Percentiles rank a stretch among this genome's conserved stretches.
These are phyloP conservation scores for Phylloporus sp. DNA, from an alignment of 768 basidiomycete genomes.

Conservation along the genomic window DNA sequence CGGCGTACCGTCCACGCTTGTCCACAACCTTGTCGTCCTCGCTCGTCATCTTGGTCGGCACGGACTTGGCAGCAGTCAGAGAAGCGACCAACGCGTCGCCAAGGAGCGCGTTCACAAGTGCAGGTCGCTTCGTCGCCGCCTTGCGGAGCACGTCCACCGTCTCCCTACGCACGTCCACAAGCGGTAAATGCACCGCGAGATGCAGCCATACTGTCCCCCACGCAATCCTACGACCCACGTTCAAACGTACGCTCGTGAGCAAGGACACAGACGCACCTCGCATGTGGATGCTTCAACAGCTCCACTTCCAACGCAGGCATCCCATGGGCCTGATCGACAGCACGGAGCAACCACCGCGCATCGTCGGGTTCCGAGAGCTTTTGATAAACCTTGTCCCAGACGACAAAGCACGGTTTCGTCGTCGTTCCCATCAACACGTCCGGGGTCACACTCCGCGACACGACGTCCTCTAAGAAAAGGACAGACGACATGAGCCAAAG, in stretches of 20 bases:
- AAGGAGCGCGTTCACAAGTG: conserved; percentile 48
- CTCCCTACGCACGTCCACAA: conserved; percentile 48
- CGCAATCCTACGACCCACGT: conserved; percentile 40
- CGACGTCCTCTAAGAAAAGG: conserved; percentile 36
- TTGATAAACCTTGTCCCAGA: conserved; percentile 85
- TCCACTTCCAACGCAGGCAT: conserved; percentile 45
- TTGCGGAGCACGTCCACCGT: conserved; percentile 40
- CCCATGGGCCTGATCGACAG: conserved; percentile 49
- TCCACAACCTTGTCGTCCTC: conserved; percentile 40
- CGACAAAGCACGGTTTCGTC: conserved; percentile 76
- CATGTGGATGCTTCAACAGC: conserved; percentile 44
- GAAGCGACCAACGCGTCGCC: conserved; percentile 53
- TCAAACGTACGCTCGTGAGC: neutral
- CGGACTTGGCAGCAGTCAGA: conserved; percentile 39
- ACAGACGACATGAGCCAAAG: neutral
- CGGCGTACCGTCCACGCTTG: conserved; percentile 49
- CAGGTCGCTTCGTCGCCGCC: conserved; percentile 38
- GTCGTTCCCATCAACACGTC: conserved; percentile 42
- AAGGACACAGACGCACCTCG: conserved; percentile 35
- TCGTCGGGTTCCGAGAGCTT: conserved; percentile 60
- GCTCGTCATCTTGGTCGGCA: conserved; percentile 15
- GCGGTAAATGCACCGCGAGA: conserved; percentile 55
- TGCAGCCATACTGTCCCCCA: conserved; percentile 67
- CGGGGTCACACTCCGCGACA: conserved; percentile 45
- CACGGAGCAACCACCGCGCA: conserved; percentile 72